phyloP scores from a whole-genome alignment of 177 flowering plant genomes.

The Vitis hybrid region DNA sequence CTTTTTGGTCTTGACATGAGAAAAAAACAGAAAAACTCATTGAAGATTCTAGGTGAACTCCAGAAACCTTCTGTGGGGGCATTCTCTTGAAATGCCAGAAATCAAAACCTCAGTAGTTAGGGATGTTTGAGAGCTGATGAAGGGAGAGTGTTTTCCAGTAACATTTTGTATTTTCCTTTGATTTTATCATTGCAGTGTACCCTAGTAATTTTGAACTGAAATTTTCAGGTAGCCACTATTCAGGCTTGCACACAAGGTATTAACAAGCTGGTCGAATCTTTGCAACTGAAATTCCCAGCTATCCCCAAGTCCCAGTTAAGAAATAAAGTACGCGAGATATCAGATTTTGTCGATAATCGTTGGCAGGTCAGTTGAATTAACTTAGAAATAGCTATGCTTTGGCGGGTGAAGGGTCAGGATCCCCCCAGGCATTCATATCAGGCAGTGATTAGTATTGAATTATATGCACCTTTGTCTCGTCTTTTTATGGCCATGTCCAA shows the following conservation, averaged over 20 bases:
- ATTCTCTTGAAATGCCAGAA: no score
- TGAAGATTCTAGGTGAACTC: no score
- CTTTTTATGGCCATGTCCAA: background rate
- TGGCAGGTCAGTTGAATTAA: conserved; percentile 53
- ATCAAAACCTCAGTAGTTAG: no score
- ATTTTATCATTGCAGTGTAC: conserved; percentile 1
- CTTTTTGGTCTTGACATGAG: background rate
- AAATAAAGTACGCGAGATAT: conserved; percentile 72
- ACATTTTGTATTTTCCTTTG: background rate
- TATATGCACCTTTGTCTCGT: background rate
- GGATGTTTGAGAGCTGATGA: no score
- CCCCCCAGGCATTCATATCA: no score
- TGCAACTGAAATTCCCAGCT: conserved; percentile 55
- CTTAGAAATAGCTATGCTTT: no score
- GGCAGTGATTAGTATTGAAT: no score
- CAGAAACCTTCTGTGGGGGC: no score
- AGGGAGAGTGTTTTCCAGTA: no score
- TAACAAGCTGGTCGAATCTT: conserved; percentile 50
- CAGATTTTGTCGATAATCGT: conserved; percentile 67
- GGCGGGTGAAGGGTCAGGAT: no score
- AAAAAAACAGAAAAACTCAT: no score
- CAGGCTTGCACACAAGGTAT: conserved; percentile 55
- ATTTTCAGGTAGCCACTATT: conserved; percentile 52
- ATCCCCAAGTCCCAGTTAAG: conserved; percentile 52
- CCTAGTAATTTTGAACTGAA: background rate